These are phyloP conservation scores for Silene noctiflora DNA, from an alignment of 179 eudicot species.

Conservation along the genomic window DNA sequence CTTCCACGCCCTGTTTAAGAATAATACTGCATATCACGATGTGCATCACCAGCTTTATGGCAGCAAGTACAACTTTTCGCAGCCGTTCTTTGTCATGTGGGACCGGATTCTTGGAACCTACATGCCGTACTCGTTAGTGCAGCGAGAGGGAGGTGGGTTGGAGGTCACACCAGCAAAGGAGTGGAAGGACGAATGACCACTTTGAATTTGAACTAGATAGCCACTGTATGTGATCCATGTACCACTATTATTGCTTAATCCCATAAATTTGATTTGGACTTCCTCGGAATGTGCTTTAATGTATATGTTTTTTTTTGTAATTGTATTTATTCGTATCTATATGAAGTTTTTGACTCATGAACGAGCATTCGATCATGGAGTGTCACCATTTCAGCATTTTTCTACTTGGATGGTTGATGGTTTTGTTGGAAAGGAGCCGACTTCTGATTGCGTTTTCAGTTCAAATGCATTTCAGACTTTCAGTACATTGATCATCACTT, in stretches of 20 bases:
- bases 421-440: too few species aligned
- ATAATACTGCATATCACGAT: conserved; percentile 83
- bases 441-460: too few species aligned
- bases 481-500: too few species aligned
- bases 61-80: conserved; percentile 76
- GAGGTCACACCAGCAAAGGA: conserved; percentile 74
- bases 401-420: background rate
- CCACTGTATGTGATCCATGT: conserved; percentile 35
- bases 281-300: conserved; percentile 15
- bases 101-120: conserved; percentile 73
- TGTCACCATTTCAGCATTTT: conserved; percentile 17
- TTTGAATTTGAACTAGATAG: background rate
- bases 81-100: conserved; percentile 81
- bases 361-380: conserved; percentile 23
- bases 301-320: conserved; percentile 33
- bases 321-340: conserved; percentile 28
- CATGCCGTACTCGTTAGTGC: conserved; percentile 65
- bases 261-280: conserved; percentile 13
- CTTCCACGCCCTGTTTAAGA: conserved; percentile 58
- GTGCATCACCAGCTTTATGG: conserved; percentile 88
- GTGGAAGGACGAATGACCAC: conserved; percentile 42
- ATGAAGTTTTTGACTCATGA: conserved; percentile 27
- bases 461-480: too few species aligned
- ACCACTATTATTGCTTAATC: conserved; percentile 34
- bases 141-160: conserved; percentile 64